phyloP scores from a whole-genome alignment of 2,329 filamentous ascomycete species.

The Fusarium devonianum region DNA sequence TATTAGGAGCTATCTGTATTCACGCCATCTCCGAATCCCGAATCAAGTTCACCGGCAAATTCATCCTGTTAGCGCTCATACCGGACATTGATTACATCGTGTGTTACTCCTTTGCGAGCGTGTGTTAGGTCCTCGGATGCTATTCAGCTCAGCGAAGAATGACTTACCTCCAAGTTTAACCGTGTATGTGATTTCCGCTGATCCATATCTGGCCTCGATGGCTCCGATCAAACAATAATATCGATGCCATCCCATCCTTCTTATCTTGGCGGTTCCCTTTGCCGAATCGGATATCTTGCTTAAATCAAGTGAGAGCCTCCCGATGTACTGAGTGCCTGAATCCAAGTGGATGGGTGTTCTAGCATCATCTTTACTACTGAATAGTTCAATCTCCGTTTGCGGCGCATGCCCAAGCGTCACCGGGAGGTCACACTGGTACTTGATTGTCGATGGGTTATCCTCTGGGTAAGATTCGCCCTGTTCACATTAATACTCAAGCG shows the following conservation, averaged over 20 bases:
- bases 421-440: constrained; percentile 50
- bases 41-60: not conserved
- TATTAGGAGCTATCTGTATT: not conserved
- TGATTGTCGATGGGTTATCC: constrained; percentile 46
- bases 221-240: constrained; percentile 49
- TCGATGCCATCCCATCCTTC: constrained; percentile 46
- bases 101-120: constrained; percentile 44
- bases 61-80: constrained; percentile 40
- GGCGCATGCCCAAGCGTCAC: constrained; percentile 46
- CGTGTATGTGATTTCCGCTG: constrained; percentile 49
- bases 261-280: constrained; percentile 43
- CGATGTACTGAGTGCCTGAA: constrained; percentile 43
- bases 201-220: constrained; percentile 50
- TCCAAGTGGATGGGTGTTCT: constrained; percentile 45
- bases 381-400: constrained; percentile 50
- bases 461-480: constrained; percentile 51
- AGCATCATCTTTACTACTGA: constrained; percentile 45
- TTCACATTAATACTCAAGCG: constrained; percentile 6
- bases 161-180: constrained; percentile 48
- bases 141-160: not conserved
- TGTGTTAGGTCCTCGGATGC: constrained; percentile 17
- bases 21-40: not conserved
- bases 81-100: constrained; percentile 47
- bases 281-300: constrained; percentile 45
- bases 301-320: constrained; percentile 47